Evolutionary conservation across 208 protist species (phyloP), one percentile per base, ranked within the genome.

Genomic region (Acanthamoeba sp.): DNA sequence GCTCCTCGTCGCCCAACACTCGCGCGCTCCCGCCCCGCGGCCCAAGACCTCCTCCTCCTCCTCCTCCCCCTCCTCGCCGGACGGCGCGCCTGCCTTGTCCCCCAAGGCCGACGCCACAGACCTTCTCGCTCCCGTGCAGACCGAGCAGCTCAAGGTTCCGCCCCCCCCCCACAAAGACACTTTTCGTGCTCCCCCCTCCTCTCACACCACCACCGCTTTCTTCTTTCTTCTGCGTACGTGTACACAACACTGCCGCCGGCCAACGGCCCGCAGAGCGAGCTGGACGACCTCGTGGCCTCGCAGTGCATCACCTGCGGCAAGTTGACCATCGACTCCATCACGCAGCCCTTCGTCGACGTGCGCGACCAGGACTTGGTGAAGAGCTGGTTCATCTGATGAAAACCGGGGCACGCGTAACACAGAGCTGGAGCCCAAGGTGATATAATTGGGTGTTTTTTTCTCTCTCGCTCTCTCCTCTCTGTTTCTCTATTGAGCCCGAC

Each of bases 231-330:
- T 69, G 59, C 27, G 22, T 69, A 27, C 59, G 27, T 22, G 59
- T n/a, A n/a, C n/a, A n/a, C n/a, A n/a, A n/a, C n/a, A 85, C 18
- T 29, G 32, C 32, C 18, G n/a, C n/a, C n/a, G n/a, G n/a, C n/a
- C n/a, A n/a, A n/a, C n/a, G n/a, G n/a, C n/a, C n/a, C n/a, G n/a
- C 36, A 93, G 90, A 34, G 14, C 24, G 93, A 96, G 27, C 24
- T 95, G 29, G 93, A 96, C 90, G 93, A 96, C 36, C 24, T 96
- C 32, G 78, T 96, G 27, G 93, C 88, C 22, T 32, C 78, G 27
- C 64, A 95, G 78, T 96, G 95, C 48, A 80, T 96, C 16, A 64
- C 88, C 59, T 96, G 95, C 93, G 95, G 95, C 22, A 50, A 73
- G 38, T 6, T 88, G 18, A 96, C 95, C 94, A 94, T 96, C 45